Conservation (phyloP, 1,284 basidiomycete species). For the Papiliotrema terrestris region DNA sequence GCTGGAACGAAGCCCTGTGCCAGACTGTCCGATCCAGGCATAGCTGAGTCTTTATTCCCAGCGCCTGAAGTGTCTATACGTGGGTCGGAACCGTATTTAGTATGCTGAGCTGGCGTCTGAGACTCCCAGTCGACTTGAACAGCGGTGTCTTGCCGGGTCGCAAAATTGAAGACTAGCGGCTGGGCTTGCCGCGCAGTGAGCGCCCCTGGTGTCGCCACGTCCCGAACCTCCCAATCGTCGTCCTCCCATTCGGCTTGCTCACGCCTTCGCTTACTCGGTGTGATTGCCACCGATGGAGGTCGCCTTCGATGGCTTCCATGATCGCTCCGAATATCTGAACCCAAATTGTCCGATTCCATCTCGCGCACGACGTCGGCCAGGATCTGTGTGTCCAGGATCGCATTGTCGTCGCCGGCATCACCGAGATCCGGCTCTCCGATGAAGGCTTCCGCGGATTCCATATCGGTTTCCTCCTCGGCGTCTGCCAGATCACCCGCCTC, state of each 20-base stretch:
- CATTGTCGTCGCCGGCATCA: no score
- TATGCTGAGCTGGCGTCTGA: background rate
- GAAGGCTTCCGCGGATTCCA: background rate
- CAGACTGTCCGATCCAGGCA: no score
- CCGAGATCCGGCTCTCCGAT: no score
- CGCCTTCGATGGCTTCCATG: no score
- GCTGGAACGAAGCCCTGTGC: background rate
- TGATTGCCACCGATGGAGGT: no score
- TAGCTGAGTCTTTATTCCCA: no score
- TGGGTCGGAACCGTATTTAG: background rate
- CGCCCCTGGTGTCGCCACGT: background rate
- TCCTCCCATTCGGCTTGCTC: background rate
- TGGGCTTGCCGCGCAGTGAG: background rate
- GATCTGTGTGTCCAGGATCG: no score
- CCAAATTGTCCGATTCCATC: no score
- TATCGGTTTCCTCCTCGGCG: slow-evolving; percentile 4
- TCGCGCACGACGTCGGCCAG: no score
- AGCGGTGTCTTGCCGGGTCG: slow-evolving; percentile 18
- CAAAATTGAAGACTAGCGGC: slow-evolving; percentile 17
- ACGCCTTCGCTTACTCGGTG: background rate
- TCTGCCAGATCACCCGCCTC: background rate
- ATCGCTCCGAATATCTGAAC: no score
- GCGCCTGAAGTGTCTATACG: background rate
- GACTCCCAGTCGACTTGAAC: slow-evolving; percentile 24
- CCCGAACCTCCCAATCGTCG: background rate